Evolutionary conservation across 441 rosid species (phyloP).

Genomic region (Pelargonium fulgidum): DNA sequence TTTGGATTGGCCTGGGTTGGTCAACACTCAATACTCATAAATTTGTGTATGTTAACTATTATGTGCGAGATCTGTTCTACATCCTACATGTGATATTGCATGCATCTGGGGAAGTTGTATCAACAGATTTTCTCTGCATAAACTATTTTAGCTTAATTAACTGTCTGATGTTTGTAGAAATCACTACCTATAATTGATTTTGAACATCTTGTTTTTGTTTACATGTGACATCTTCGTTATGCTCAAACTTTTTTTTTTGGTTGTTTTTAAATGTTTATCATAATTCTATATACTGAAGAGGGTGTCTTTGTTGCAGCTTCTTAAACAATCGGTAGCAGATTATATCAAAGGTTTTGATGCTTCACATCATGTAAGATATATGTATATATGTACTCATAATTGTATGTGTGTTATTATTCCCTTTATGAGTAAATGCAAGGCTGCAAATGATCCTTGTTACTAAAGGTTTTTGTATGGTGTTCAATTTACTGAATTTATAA

Average conservation of each 20-base stretch:
- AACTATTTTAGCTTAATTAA: background rate
- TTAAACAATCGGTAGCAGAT: constrained; percentile 63
- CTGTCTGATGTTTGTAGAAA: background rate
- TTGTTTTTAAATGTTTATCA: constrained; percentile 4
- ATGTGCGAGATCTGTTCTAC: background rate
- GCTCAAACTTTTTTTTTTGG: constrained; percentile 1
- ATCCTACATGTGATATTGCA: background rate
- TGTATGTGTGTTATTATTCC: background rate
- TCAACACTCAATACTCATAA: background rate
- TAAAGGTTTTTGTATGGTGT: background rate
- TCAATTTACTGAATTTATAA: background rate
- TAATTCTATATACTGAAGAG: constrained; percentile 18
- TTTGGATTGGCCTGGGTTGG: background rate
- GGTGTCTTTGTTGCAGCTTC: constrained; percentile 50
- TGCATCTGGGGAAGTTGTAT: background rate
- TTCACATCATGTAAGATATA: constrained; percentile 58
- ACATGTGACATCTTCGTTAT: background rate
- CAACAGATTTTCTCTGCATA: background rate
- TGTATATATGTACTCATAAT: background rate
- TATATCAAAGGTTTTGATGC: constrained; percentile 66
- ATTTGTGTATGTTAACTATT: background rate
- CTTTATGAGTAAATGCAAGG: background rate
- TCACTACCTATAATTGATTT: constrained; percentile 1
- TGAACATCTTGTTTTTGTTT: constrained; percentile 6
- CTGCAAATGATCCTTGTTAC: background rate